phyloP scores from a whole-genome alignment of 768 basidiomycete genomes.

The Arthromyces matolae region DNA sequence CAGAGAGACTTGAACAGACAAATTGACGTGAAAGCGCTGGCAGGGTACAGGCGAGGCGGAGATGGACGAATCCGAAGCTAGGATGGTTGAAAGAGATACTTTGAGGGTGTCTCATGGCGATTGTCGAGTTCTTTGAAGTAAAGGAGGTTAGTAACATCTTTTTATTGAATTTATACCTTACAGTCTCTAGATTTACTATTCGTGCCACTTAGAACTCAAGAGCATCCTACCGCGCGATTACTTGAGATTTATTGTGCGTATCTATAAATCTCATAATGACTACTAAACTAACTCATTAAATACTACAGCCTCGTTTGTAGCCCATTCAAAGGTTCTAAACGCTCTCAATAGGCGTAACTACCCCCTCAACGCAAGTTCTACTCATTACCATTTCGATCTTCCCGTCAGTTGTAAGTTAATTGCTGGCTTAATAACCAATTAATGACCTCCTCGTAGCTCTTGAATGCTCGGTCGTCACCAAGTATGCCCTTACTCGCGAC shows the following conservation, averaged over 20 bases:
- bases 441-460: slow-evolving; percentile 46
- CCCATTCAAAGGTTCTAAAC: slow-evolving; percentile 51
- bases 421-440: neutral
- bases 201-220: slow-evolving; percentile 31
- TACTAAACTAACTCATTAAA: neutral
- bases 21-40: slow-evolving; percentile 55
- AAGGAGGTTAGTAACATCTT: slow-evolving; percentile 18
- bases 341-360: slow-evolving; percentile 37
- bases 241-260: slow-evolving; percentile 50
- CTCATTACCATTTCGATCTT: slow-evolving; percentile 38
- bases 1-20: slow-evolving; percentile 53
- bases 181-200: slow-evolving; percentile 36
- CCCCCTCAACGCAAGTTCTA: slow-evolving; percentile 49
- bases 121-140: slow-evolving; percentile 39
- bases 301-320: slow-evolving; percentile 44
- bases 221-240: slow-evolving; percentile 40
- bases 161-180: neutral
- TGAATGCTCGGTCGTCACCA: slow-evolving; percentile 54
- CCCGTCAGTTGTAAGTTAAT: slow-evolving; percentile 45
- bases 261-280: neutral
- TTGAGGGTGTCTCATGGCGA: slow-evolving; percentile 48
- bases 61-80: slow-evolving; percentile 44
- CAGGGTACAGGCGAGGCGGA: slow-evolving; percentile 69
- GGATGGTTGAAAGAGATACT: slow-evolving; percentile 41
- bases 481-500: slow-evolving; percentile 44